phyloP scores from a whole-genome alignment of 768 basidiomycete genomes.

The Dacryopinax primogenitus region DNA sequence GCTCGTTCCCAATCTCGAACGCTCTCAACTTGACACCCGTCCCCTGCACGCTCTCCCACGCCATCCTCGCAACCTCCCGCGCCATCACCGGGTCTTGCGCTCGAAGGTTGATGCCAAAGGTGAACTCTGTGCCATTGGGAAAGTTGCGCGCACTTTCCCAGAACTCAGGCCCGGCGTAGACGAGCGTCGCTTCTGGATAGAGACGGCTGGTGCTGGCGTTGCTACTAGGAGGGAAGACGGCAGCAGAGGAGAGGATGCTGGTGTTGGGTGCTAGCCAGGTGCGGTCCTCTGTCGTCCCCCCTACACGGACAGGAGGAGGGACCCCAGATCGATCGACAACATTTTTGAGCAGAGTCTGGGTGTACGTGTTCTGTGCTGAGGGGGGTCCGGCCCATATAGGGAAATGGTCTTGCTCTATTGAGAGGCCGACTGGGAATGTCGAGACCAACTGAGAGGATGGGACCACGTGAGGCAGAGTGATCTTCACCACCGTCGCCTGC shows the following conservation, averaged over 20 bases:
- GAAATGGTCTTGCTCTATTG: background rate
- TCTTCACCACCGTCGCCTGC: background rate
- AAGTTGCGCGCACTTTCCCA: background rate
- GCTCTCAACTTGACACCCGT: background rate
- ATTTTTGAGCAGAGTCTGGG: background rate
- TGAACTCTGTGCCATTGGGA: background rate
- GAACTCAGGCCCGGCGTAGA: background rate
- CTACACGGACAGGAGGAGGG: background rate
- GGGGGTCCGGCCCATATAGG: background rate
- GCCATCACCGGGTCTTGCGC: background rate
- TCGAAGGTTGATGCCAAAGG: background rate
- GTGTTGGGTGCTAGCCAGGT: background rate
- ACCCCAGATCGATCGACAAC: background rate
- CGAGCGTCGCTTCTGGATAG: slow-evolving; percentile 1
- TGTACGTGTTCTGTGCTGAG: background rate
- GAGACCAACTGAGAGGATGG: background rate
- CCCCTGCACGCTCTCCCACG: background rate
- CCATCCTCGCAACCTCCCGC: background rate
- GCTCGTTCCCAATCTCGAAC: slow-evolving; percentile 5
- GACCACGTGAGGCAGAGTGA: background rate
- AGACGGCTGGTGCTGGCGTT: background rate
- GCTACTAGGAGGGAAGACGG: background rate
- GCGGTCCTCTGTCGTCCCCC: background rate
- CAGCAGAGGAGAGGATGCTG: background rate
- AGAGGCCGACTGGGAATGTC: background rate